Evolutionary conservation across 371 early-diverging fungal genomes (phyloP), one percentile per base, ranked within the genome.

Genomic region (Mortierella sp.): DNA sequence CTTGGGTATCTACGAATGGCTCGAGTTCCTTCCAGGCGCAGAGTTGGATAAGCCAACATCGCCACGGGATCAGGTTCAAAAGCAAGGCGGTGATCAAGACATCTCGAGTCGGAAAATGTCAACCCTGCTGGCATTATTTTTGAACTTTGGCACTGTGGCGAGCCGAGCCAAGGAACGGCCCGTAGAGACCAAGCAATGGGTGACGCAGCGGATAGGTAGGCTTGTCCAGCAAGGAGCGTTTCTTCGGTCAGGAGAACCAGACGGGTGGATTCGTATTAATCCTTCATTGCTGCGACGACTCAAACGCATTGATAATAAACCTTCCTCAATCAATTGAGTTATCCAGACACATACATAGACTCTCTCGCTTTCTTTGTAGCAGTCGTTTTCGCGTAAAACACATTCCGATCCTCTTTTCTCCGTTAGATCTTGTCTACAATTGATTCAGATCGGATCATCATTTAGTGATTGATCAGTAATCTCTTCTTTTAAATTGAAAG

Each of bases 11-110:
- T 86, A 82, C 28, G 87, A 86, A 24, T 86, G 87, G 87, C 82
- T 86, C 57, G 87, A 86, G 72, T 82, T 86, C 26, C 60, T 86
- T 52, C 87, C 87, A 65, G 87, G 83, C 24, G 82, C 83, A 54
- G 78, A 82, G 44, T 52, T 79, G 50, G 80, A 80, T 42, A 77
- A 72, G 21, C 48, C 63, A 19, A 21, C 52, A 28, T 26, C 24
- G n/a, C n/a, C 63, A 1, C 26, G 45, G 38, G 74, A 57, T n/a
- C 54, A 24, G 45, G 65, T 47, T 34, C 24, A 45, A 26, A n/a
- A 31, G 24, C 63, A 13, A 38, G 34, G 31, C 45, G 68, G 42
- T 11, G 55, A 38, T 26, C 34, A 28, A 14, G 70, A 45, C 13
- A 45, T 28, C 2, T 80, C 78, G 63, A 82, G 87, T 55, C 82